Base-by-base conservation (phyloP, 2,329 filamentous ascomycete genomes). In the Emergomyces pasteurianus region DNA sequence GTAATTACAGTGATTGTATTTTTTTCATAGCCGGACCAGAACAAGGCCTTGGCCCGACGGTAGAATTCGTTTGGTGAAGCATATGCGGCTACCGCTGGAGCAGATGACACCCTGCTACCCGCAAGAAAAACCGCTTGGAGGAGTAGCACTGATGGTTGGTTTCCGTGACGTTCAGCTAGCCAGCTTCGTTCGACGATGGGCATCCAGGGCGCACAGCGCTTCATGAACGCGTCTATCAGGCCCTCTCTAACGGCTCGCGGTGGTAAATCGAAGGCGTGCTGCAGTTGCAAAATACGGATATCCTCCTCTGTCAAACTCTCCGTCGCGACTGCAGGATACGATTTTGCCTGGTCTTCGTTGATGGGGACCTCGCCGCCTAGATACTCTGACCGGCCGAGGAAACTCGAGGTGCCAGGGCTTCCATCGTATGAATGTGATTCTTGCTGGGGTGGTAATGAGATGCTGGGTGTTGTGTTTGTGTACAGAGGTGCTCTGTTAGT, bases 71-170 rank as follows among this genome's bases (percentile, higher is more conserved):
- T 66, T 14, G 69, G 65, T 7, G 69, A 67, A 23, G 68, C 69
- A 62, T 69, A 72, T 10, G 67, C 64, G 3, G 63, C 62, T 9
- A 69, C 66, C 1, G 65, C 66, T 2, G 72, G 67, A 4, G 73
- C 65, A 43, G 73, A 75, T 14, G 68, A 68, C 18, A 77, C 74
- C 61, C 75, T 70, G 60, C 75, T 77, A 1, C 74, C 75, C 8
- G 75, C 75, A 1, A 78, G 67, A 50, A 77, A 73, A 21, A 78
- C 71, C 1, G 74, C 71, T 59, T 78, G 74, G 28, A 75, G 65
- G 26, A 72, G 65, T 12, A 72, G 61, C 4, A 70, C 66, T 1
- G 70, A 72, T 14, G 69, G 68, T 43, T 67, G 64, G 40, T 68
- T 64, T 7, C 63, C 59, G 9, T 64, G 65, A 18, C 64, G 63